Base-by-base conservation (phyloP, 179 eudicot genomes). In the Vitellaria paradoxa region DNA sequence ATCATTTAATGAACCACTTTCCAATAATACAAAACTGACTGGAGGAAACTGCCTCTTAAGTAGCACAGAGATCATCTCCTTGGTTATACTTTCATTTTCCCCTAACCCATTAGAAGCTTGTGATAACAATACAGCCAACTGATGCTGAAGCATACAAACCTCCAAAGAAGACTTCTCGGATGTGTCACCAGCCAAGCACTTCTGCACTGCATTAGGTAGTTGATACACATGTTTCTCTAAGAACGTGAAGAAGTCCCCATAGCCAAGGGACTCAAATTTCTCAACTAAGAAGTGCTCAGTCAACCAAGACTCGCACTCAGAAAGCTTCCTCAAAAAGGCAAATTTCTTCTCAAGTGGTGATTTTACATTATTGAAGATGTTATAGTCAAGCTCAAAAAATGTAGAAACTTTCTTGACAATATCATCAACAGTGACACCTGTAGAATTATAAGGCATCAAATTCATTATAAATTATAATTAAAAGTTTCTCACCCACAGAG, bases 31-130 rank as follows among this genome's bases (percentile, higher is more conserved):
- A 65, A 93, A 89, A 79, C 89, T 79, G 79, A 91, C 80, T 49
- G 74, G 77, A 75, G 99, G 99, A 75, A 90, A 96, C 82, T 96
- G 99, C 81, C 84, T 82, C 73, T 67, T 62, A 52, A 96, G 96
- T 85, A 96, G 79, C 62, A 85, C 88, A 59, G 84, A 78, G 45
- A 96, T 72, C 79, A 78, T 82, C 61, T 87, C 88, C 81, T 79
- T 87, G 76, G 89, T 88, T 57, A 94, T 30, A 47, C 42, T 76
- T 77, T 80, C 88, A 80, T 81, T 84, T 65, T 84, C 94, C 86
- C 88, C 86, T 18, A 91, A 74, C 85, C 85, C 80, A 73, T 86
- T 75, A 55, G 88, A 81, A 81, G 93, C 98, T 83, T 96, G 99
- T 78, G 97, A 87, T 68, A 96, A 68, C 66, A 96, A 77, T 72